Percentiles rank a stretch among this genome's conserved stretches.
Conservation (phyloP, 2,329 filamentous ascomycete genomes). For the Colletotrichum trifolii region DNA sequence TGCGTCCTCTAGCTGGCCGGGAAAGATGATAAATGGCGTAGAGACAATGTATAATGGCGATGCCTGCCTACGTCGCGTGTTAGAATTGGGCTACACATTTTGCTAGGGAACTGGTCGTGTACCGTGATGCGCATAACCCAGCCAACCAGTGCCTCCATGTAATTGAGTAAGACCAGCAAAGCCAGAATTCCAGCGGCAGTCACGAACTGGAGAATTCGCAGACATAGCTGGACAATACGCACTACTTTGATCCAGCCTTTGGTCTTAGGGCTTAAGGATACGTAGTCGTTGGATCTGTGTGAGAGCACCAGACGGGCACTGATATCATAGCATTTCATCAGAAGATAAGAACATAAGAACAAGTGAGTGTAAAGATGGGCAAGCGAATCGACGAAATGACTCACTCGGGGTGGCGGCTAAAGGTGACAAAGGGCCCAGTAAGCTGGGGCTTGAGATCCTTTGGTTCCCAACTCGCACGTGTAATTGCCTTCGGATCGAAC, state of each 20-base stretch:
- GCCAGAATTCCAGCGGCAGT: slow-evolving; percentile 78
- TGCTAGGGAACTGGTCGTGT: slow-evolving; percentile 51
- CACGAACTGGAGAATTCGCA: slow-evolving; percentile 75
- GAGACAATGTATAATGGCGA: slow-evolving; percentile 75
- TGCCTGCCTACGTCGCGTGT: slow-evolving; percentile 50
- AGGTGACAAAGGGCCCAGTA: slow-evolving; percentile 80
- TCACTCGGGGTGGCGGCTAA: slow-evolving; percentile 90
- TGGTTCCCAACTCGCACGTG: slow-evolving; percentile 79
- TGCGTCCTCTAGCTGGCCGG: slow-evolving; percentile 75
- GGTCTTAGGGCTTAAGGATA: slow-evolving; percentile 74
- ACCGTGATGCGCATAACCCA: slow-evolving; percentile 85
- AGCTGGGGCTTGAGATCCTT: slow-evolving; percentile 71
- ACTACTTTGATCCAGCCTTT: slow-evolving; percentile 78
- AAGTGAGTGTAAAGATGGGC: slow-evolving; percentile 29
- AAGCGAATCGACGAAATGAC: slow-evolving; percentile 40
- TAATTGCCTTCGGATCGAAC: slow-evolving; percentile 91
- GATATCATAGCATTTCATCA: slow-evolving; percentile 11
- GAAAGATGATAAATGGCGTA: slow-evolving; percentile 87
- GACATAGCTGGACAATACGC: slow-evolving; percentile 74
- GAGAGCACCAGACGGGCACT: slow-evolving; percentile 73
- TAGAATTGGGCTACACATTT: slow-evolving; percentile 62
- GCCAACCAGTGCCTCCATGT: slow-evolving; percentile 70
- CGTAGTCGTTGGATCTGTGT: slow-evolving; percentile 69
- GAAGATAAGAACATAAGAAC: neutral
- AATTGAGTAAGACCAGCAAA: slow-evolving; percentile 80